These are phyloP conservation scores for Talaromyces liani DNA, from an alignment of 495 filamentous ascomycete genomes.

Conservation along the genomic window DNA sequence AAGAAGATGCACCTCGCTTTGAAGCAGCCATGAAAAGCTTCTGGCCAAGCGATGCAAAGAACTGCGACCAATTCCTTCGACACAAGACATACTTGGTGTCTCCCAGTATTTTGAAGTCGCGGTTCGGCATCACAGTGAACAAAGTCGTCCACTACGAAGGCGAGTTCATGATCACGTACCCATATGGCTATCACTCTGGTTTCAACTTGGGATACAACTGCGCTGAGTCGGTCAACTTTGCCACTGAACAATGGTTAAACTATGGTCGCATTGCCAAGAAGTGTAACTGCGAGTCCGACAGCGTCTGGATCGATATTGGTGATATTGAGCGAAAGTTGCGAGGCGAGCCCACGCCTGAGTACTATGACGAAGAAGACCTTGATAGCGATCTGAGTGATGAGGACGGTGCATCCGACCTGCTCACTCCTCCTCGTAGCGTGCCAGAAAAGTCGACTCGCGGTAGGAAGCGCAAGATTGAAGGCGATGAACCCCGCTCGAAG, in stretches of 20 bases:
- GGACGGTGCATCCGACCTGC: conserved; percentile 56
- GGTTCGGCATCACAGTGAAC: conserved; percentile 93
- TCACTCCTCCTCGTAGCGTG: conserved; percentile 74
- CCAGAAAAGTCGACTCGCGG: conserved; percentile 51
- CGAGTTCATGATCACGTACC: conserved; percentile 98
- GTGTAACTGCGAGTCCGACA: conserved; percentile 91
- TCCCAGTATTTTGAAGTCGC: conserved; percentile 71
- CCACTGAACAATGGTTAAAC: conserved; percentile 84
- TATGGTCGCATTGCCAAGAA: conserved; percentile 97
- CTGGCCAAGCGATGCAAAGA: conserved; percentile 95
- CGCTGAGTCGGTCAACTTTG: conserved; percentile 98
- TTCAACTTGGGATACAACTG: conserved; percentile 99
- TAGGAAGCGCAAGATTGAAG: conserved; percentile 56
- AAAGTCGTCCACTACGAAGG: conserved; percentile 92
- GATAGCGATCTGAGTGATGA: conserved; percentile 57
- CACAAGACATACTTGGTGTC: conserved; percentile 99
- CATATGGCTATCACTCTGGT: conserved; percentile 96
- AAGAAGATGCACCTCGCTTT: conserved; percentile 88
- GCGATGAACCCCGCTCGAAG: conserved; percentile 58
- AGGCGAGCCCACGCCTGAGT: conserved; percentile 84
- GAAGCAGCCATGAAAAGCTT: conserved; percentile 84
- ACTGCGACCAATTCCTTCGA: conserved; percentile 90
- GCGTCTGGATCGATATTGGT: conserved; percentile 94
- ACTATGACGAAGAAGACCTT: conserved; percentile 71
- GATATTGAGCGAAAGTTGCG: conserved; percentile 92